These are phyloP conservation scores for Fusarium fracticaudum DNA, from an alignment of 2,329 filamentous ascomycete species.

Conservation along the genomic window DNA sequence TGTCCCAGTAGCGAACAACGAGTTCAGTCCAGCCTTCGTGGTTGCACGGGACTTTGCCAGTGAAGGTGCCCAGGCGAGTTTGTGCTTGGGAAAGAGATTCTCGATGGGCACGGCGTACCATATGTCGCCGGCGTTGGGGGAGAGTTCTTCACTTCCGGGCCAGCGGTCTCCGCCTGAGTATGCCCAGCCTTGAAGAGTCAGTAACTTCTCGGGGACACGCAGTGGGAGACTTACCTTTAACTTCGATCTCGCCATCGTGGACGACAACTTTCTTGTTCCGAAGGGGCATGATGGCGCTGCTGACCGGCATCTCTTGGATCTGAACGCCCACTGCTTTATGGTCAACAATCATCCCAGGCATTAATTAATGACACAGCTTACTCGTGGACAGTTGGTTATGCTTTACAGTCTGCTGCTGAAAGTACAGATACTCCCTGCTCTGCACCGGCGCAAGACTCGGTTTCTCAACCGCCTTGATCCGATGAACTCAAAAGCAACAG, in stretches of 20 bases:
- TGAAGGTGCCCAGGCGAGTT: slow-evolving; percentile 73
- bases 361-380: no score
- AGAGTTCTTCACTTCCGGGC: slow-evolving; percentile 71
- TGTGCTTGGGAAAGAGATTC: slow-evolving; percentile 69
- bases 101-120: slow-evolving; percentile 72
- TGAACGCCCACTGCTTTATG: slow-evolving; percentile 58
- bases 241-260: slow-evolving; percentile 65
- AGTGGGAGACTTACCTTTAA: background rate
- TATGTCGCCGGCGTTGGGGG: slow-evolving; percentile 67
- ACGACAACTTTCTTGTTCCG: slow-evolving; percentile 67
- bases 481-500: slow-evolving; percentile 70
- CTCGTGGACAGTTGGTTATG: slow-evolving; percentile 63
- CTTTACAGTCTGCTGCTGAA: slow-evolving; percentile 73
- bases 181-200: slow-evolving; percentile 67
- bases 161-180: slow-evolving; percentile 67
- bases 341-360: no score
- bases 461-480: slow-evolving; percentile 66
- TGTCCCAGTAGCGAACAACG: slow-evolving; percentile 68
- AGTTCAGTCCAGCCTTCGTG: slow-evolving; percentile 66
- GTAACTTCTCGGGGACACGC: rapidly evolving
- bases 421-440: slow-evolving; percentile 74
- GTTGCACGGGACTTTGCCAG: slow-evolving; percentile 68
- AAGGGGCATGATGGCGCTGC: slow-evolving; percentile 72
- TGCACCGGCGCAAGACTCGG: slow-evolving; percentile 70
- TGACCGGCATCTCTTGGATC: slow-evolving; percentile 78